phyloP scores from a whole-genome alignment of 2,329 filamentous ascomycete genomes.

The Zasmidium angulare region DNA sequence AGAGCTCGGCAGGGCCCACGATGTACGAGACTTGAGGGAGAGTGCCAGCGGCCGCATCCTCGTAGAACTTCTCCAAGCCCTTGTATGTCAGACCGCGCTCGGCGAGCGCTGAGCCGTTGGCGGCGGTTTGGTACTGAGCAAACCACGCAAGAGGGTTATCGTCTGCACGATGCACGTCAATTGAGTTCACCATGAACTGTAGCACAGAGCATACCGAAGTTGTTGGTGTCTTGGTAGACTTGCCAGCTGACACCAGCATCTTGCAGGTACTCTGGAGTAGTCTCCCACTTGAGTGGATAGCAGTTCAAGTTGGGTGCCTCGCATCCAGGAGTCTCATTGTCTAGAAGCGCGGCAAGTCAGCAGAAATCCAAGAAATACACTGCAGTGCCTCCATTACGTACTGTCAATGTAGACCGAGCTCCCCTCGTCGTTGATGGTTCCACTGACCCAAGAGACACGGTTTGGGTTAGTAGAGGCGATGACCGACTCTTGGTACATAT shows the following conservation, averaged over 20 bases:
- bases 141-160: slow-evolving; percentile 58
- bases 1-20: slow-evolving; percentile 51
- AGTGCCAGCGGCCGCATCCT: slow-evolving; percentile 50
- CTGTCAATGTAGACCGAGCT: slow-evolving; percentile 33
- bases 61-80: slow-evolving; percentile 52
- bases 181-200: not conserved
- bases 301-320: slow-evolving; percentile 49
- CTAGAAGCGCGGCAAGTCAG: too few species aligned
- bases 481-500: slow-evolving; percentile 57
- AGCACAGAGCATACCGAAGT: slow-evolving; percentile 38
- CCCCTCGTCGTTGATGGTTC: slow-evolving; percentile 46
- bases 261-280: slow-evolving; percentile 52
- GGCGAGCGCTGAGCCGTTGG: slow-evolving; percentile 39
- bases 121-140: slow-evolving; percentile 51
- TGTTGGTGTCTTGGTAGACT: slow-evolving; percentile 49
- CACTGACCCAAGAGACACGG: slow-evolving; percentile 52
- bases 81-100: slow-evolving; percentile 49
- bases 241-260: slow-evolving; percentile 47
- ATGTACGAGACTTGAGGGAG: slow-evolving; percentile 55
- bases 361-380: too few species aligned
- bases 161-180: not conserved
- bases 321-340: slow-evolving; percentile 46
- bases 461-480: slow-evolving; percentile 56
- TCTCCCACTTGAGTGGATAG: slow-evolving; percentile 56
- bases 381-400: not conserved